phyloP scores from a whole-genome alignment of 2,329 filamentous ascomycete genomes.

The Whalleya microplaca region DNA sequence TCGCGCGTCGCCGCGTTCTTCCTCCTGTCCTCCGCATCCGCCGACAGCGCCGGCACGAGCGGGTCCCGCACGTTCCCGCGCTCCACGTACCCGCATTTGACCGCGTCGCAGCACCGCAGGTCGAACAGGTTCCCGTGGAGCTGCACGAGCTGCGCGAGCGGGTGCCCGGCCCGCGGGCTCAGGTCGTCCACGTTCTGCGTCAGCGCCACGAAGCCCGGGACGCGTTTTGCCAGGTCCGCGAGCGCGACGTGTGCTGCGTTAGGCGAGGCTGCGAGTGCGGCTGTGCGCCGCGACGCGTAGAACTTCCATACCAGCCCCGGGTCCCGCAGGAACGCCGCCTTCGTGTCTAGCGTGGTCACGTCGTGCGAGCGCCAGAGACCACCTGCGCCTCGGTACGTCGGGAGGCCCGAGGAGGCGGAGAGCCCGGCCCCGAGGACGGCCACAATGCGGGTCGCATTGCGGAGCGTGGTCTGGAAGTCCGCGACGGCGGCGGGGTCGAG shows the following conservation, averaged over 20 bases:
- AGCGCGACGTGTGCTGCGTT: conserved; percentile 68
- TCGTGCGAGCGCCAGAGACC: conserved; percentile 68
- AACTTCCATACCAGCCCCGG: conserved; percentile 74
- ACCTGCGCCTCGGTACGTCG: conserved; percentile 68
- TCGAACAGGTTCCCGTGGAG: conserved; percentile 56
- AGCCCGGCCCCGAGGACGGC: conserved; percentile 40
- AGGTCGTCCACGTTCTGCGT: conserved; percentile 70
- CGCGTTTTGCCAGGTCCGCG: conserved; percentile 60
- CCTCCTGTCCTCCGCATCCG: conserved; percentile 47
- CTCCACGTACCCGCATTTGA: conserved; percentile 59
- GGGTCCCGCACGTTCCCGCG: conserved; percentile 64
- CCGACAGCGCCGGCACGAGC: conserved; percentile 63
- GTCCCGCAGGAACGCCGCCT: conserved; percentile 61
- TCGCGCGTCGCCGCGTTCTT: background rate
- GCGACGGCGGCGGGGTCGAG: conserved; percentile 16
- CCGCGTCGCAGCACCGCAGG: too few species aligned
- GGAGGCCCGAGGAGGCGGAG: conserved; percentile 31
- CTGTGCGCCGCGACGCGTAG: conserved; percentile 67
- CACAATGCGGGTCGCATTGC: conserved; percentile 33
- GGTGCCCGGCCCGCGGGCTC: conserved; percentile 61
- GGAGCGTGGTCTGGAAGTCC: conserved; percentile 32
- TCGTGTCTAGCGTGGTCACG: conserved; percentile 62
- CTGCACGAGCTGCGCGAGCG: conserved; percentile 58
- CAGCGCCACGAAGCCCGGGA: conserved; percentile 60
- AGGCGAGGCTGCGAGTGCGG: conserved; percentile 64